phyloP scores from a whole-genome alignment of 179 eudicot species.

The Patellifolia procumbens region DNA sequence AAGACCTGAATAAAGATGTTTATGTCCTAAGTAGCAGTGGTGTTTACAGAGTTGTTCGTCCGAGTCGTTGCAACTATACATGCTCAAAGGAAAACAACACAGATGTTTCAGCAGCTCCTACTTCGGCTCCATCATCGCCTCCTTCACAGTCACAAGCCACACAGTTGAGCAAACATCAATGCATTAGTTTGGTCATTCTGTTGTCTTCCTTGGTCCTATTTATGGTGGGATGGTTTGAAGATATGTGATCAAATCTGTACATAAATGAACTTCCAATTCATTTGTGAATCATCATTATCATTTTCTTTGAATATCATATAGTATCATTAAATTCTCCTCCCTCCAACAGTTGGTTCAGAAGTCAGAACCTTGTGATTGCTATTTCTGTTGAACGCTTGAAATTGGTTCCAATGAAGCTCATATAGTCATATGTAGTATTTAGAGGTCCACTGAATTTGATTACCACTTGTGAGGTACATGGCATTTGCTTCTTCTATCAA shows the following conservation, averaged over 20 bases:
- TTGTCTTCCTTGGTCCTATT: slow-evolving; percentile 28
- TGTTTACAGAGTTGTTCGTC: slow-evolving; percentile 66
- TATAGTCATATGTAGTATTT: too few species aligned
- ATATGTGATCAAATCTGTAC: neutral
- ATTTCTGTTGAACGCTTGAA: too few species aligned
- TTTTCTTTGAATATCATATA: neutral
- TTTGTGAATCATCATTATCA: neutral
- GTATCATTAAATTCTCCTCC: too few species aligned
- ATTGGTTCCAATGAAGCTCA: too few species aligned
- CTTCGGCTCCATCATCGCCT: slow-evolving; percentile 29
- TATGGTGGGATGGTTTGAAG: neutral
- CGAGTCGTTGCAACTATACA: slow-evolving; percentile 64
- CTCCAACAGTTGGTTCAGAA: too few species aligned
- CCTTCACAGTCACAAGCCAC: slow-evolving; percentile 37
- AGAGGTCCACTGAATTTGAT: too few species aligned
- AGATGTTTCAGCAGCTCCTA: slow-evolving; percentile 12
- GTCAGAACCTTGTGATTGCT: too few species aligned
- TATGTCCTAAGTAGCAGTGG: slow-evolving; percentile 70
- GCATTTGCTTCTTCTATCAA: too few species aligned
- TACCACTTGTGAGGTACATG: too few species aligned
- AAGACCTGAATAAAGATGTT: slow-evolving; percentile 62
- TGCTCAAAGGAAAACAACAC: slow-evolving; percentile 59
- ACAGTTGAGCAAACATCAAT: slow-evolving; percentile 22
- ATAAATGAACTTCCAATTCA: neutral
- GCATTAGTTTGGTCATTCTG: slow-evolving; percentile 26